Conservation (phyloP, 257 asterid genomes). For the Solanum infundibuliforme region DNA sequence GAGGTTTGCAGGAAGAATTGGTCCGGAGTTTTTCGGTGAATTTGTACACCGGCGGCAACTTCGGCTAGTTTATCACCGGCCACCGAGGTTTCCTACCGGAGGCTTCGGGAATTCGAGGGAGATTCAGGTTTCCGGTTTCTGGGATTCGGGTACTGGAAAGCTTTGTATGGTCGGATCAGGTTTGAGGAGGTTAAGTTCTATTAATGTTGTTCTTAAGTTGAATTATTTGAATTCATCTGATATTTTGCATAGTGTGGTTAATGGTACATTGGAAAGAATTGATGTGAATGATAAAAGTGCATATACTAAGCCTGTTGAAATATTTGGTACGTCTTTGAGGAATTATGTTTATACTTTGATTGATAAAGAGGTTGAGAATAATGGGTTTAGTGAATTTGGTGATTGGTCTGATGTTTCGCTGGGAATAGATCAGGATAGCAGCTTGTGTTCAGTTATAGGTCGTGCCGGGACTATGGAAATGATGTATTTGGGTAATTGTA, state of each 20-base stretch:
- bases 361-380: slow-evolving; percentile 33
- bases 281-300: slow-evolving; percentile 9
- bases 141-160: slow-evolving; percentile 70
- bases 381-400: slow-evolving; percentile 34
- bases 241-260: slow-evolving; percentile 55
- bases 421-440: slow-evolving; percentile 23
- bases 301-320: slow-evolving; percentile 15
- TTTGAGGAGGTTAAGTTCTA: slow-evolving; percentile 16
- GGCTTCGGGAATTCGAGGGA: slow-evolving; percentile 6
- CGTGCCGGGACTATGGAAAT: slow-evolving; percentile 33
- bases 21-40: slow-evolving; percentile 13
- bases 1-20: neutral
- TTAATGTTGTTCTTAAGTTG: slow-evolving; percentile 60
- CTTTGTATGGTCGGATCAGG: slow-evolving; percentile 85
- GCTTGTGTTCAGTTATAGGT: slow-evolving; percentile 21
- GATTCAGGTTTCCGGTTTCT: slow-evolving; percentile 46
- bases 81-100: slow-evolving; percentile 49
- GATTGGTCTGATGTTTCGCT: slow-evolving; percentile 33
- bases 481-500: slow-evolving; percentile 46
- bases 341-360: slow-evolving; percentile 62
- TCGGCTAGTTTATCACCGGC: slow-evolving; percentile 50
- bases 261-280: slow-evolving; percentile 49
- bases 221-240: slow-evolving; percentile 55
- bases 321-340: slow-evolving; percentile 61
- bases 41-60: slow-evolving; percentile 36